Conservation (phyloP, 1,284 basidiomycete genomes). For the Melampsora occidentalis region DNA sequence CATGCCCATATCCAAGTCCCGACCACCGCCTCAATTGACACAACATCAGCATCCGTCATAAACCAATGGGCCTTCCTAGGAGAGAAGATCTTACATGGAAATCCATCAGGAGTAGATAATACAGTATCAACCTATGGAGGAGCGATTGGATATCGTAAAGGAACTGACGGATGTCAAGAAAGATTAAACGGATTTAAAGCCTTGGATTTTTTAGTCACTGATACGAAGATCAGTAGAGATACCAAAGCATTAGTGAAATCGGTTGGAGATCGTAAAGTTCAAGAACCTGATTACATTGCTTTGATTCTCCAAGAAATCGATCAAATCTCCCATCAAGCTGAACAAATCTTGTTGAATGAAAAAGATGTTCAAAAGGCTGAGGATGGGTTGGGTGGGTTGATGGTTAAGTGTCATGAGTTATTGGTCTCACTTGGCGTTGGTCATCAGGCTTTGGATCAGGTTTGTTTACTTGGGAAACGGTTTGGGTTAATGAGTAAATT, state of each 20-base stretch:
- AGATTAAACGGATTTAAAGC: constrained; percentile 67
- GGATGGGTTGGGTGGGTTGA: constrained; percentile 63
- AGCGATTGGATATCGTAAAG: constrained; percentile 82
- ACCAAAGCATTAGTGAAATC: constrained; percentile 91
- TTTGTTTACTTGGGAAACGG: constrained; percentile 66
- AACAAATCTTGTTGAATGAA: constrained; percentile 65
- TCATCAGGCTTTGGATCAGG: constrained; percentile 80
- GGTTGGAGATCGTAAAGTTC: constrained; percentile 70
- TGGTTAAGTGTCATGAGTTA: constrained; percentile 82
- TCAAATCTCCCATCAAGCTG: constrained; percentile 48
- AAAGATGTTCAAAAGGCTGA: constrained; percentile 65
- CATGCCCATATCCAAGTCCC: constrained; percentile 54
- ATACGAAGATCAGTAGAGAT: constrained; percentile 86
- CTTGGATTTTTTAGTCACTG: constrained; percentile 76
- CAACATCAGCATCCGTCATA: constrained; percentile 67
- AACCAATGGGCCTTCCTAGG: constrained; percentile 92
- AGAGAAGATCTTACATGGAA: constrained; percentile 96
- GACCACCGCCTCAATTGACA: constrained; percentile 63
- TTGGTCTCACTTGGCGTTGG: constrained; percentile 88
- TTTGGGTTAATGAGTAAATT: constrained; percentile 86
- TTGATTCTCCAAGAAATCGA: constrained; percentile 46
- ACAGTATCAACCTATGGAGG: constrained; percentile 90
- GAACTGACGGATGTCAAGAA: constrained; percentile 65
- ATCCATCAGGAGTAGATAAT: constrained; percentile 96
- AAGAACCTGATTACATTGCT: constrained; percentile 58